Conservation (phyloP, 202 grass and related monocot genomes). For the Bolboschoenoplectus hybrid region DNA sequence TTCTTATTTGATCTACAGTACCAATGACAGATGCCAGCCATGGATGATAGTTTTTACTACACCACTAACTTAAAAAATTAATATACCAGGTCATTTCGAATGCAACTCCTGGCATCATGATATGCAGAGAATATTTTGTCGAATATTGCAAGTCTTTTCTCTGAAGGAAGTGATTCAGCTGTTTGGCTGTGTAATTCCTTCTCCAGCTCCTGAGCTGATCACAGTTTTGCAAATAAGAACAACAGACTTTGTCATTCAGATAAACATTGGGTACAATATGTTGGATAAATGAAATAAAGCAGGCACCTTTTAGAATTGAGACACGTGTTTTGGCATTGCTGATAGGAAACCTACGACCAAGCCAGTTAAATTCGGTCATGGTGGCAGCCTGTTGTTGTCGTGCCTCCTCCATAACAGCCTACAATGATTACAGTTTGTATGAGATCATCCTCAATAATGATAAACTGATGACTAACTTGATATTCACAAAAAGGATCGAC, state of each 20-base stretch:
- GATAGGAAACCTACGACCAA: conserved; percentile 87
- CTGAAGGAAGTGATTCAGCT: conserved; percentile 65
- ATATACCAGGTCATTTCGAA: conserved; percentile 93
- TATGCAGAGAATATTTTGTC: conserved; percentile 99
- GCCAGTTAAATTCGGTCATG: conserved; percentile 92
- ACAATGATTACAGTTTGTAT: conserved; percentile 33
- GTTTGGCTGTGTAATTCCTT: conserved; percentile 69
- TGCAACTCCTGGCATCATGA: conserved; percentile 91
- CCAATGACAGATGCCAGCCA: conserved; percentile 15
- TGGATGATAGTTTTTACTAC: neutral
- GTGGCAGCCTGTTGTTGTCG: conserved; percentile 91
- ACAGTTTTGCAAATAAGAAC: conserved; percentile 56
- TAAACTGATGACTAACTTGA: neutral
- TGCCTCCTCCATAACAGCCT: conserved; percentile 97
- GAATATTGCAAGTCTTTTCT: conserved; percentile 91
- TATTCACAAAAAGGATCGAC: neutral
- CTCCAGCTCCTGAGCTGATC: conserved; percentile 99
- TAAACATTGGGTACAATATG: conserved; percentile 10
- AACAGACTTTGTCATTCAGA: conserved; percentile 9
- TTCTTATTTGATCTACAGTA: neutral
- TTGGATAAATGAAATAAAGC: conserved; percentile 2
- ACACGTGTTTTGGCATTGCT: conserved; percentile 92
- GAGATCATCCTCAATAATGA: neutral
- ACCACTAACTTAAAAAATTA: conserved; percentile 1
- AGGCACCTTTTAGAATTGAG: conserved; percentile 91